Percentiles rank a stretch among this genome's conserved stretches.
Evolutionary conservation across 805 yeast species (phyloP).

Genomic region (Lachancea fermentati): DNA sequence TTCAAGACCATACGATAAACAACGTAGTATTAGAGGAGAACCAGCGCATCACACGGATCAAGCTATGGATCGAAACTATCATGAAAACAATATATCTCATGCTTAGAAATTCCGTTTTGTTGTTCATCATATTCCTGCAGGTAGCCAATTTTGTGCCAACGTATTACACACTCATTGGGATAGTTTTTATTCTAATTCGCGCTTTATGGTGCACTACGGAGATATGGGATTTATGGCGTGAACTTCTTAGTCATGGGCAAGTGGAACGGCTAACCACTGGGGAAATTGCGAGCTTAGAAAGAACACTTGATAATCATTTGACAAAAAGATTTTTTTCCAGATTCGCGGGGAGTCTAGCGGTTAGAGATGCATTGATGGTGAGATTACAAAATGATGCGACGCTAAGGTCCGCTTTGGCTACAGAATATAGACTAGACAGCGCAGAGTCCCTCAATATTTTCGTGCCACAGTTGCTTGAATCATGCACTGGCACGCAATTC

Average conservation of each 20-base stretch:
- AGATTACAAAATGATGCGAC: neutral
- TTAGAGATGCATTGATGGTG: constrained; percentile 2
- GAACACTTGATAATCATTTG: neutral
- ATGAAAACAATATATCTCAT: constrained; percentile 20
- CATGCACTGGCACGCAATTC: constrained; percentile 5
- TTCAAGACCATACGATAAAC: neutral
- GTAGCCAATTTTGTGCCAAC: constrained; percentile 17
- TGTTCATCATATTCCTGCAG: constrained; percentile 18
- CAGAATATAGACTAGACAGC: constrained; percentile 2
- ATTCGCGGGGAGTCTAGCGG: constrained; percentile 1
- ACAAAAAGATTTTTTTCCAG: constrained; percentile 3
- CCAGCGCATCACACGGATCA: constrained; percentile 4
- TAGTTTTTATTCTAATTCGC: constrained; percentile 13
- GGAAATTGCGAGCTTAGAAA: constrained; percentile 2
- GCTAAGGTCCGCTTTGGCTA: constrained; percentile 1
- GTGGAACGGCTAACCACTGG: constrained; percentile 1
- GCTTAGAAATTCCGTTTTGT: constrained; percentile 18
- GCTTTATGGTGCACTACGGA: constrained; percentile 22
- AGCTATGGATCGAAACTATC: constrained; percentile 6
- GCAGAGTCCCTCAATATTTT: constrained; percentile 3
- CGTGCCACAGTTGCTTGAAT: constrained; percentile 6
- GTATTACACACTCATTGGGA: constrained; percentile 13
- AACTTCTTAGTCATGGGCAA: constrained; percentile 5
- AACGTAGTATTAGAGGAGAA: constrained; percentile 3
- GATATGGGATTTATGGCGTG: constrained; percentile 26